Evolutionary conservation across 441 rosid genomes (phyloP).

Genomic region (Gossypium aridum): DNA sequence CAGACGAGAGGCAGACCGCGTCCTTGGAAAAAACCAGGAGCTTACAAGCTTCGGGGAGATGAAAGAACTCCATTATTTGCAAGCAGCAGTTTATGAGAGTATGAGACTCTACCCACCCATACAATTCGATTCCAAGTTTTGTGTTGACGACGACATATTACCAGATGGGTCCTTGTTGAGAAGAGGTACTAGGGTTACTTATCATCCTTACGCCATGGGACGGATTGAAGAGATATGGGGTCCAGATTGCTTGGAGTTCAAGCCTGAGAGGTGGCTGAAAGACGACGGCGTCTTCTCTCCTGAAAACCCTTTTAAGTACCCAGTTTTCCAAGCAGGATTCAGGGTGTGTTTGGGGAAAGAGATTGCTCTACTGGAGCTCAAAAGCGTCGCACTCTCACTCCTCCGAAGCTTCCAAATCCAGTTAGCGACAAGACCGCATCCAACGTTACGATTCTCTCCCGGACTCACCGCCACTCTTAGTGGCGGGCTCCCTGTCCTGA

Average conservation of each 20-base stretch:
- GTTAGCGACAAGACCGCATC: neutral
- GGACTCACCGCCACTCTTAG: conserved; percentile 52
- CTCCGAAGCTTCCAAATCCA: conserved; percentile 30
- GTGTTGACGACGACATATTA: conserved; percentile 19
- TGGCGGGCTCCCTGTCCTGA: conserved; percentile 39
- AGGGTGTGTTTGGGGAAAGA: conserved; percentile 41
- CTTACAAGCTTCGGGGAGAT: conserved; percentile 20
- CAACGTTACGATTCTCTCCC: conserved; percentile 32
- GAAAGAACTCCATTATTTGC: conserved; percentile 22
- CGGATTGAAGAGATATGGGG: conserved; percentile 33
- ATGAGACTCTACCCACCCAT: conserved; percentile 34
- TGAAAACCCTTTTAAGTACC: conserved; percentile 29
- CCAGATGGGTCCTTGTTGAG: conserved; percentile 30
- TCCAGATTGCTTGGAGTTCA: conserved; percentile 26
- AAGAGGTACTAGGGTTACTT: conserved; percentile 33
- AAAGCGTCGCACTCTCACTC: conserved; percentile 30
- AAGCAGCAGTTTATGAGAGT: conserved; percentile 27
- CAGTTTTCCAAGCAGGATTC: conserved; percentile 32
- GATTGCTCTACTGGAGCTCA: conserved; percentile 29
- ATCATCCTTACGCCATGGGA: conserved; percentile 38
- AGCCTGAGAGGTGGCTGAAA: conserved; percentile 33
- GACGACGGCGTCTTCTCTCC: conserved; percentile 17
- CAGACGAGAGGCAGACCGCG: conserved; percentile 27
- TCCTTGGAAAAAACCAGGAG: conserved; percentile 19
- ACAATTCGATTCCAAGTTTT: conserved; percentile 35